A percentile compares a stretch with the other conserved stretches of the same genome.
Conservation (phyloP, 2,329 filamentous ascomycete genomes). For the Alternaria triticimaculans region DNA sequence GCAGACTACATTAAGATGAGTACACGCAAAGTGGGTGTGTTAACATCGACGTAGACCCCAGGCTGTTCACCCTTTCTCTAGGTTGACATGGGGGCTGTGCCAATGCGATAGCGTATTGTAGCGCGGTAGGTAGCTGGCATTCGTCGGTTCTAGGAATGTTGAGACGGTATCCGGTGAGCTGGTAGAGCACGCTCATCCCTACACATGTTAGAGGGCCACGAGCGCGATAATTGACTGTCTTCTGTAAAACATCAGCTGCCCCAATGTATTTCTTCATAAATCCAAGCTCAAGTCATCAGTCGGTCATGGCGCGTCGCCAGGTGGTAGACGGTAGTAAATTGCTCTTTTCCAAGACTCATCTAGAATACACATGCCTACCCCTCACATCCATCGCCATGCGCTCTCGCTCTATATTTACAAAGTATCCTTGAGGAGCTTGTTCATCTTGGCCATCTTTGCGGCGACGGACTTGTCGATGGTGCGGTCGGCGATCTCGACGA, state of each 20-base stretch:
- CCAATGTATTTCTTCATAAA: neutral
- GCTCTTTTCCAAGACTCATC: slow-evolving; percentile 35
- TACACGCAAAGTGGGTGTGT: neutral
- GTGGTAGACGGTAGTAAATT: slow-evolving; percentile 27
- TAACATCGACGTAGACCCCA: neutral
- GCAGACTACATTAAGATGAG: neutral
- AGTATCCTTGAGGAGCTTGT: slow-evolving; percentile 96
- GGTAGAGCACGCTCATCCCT: neutral
- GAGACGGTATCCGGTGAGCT: neutral
- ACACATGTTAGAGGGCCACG: neutral
- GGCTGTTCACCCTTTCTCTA: neutral
- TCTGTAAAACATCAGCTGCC: neutral
- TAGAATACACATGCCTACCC: slow-evolving; percentile 45
- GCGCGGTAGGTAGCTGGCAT: neutral
- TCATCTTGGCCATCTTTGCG: slow-evolving; percentile 94
- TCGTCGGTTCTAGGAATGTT: neutral
- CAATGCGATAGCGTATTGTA: neutral
- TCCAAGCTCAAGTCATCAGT: neutral
- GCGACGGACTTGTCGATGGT: slow-evolving; percentile 98
- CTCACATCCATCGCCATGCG: slow-evolving; percentile 17
- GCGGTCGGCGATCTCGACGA: slow-evolving; percentile 96
- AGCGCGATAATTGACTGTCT: neutral
- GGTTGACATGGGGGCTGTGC: neutral
- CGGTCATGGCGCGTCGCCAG: neutral
- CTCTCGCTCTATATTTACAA: slow-evolving; percentile 72